These are phyloP conservation scores for Multifurca ochricompacta DNA, from an alignment of 768 basidiomycete species.

Conservation along the genomic window DNA sequence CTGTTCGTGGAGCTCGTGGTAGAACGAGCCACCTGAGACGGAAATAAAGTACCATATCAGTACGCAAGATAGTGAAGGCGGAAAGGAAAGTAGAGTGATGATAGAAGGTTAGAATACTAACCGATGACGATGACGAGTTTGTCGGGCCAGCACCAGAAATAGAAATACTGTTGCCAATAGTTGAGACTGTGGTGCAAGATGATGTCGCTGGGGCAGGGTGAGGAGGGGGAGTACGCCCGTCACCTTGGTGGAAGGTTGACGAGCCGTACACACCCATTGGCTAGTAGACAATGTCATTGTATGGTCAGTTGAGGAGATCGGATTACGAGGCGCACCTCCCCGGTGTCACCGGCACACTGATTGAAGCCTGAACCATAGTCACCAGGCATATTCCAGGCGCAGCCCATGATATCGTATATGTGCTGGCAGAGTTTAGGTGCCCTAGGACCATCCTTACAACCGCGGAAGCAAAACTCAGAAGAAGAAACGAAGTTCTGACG, in stretches of 20 bases:
- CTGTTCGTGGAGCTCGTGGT: neutral
- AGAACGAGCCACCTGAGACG: neutral
- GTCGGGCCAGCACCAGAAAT: neutral
- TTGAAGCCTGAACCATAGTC: slow-evolving; percentile 36
- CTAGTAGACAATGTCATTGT: slow-evolving; percentile 25
- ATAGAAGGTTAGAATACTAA: neutral
- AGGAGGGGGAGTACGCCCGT: slow-evolving; percentile 44
- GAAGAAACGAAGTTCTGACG: slow-evolving; percentile 53
- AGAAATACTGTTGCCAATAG: slow-evolving; percentile 40
- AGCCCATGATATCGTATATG: slow-evolving; percentile 49
- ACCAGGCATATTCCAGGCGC: slow-evolving; percentile 55
- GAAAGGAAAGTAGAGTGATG: neutral
- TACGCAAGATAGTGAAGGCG: neutral
- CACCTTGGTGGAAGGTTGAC: slow-evolving; percentile 61
- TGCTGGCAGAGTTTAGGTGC: slow-evolving; percentile 54
- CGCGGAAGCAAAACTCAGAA: slow-evolving; percentile 63
- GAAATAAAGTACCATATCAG: neutral
- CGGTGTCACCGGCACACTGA: slow-evolving; percentile 43
- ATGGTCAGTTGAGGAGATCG: neutral
- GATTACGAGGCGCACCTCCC: slow-evolving; percentile 31
- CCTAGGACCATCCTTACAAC: slow-evolving; percentile 45
- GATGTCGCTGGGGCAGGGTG: slow-evolving; percentile 54
- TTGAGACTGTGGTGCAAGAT: slow-evolving; percentile 44
- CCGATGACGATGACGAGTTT: slow-evolving; percentile 1
- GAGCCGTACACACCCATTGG: slow-evolving; percentile 63